A percentile compares a stretch with the other conserved stretches of the same genome.
phyloP scores from a whole-genome alignment of 2,329 filamentous ascomycete species.

The Colletotrichum sp. region DNA sequence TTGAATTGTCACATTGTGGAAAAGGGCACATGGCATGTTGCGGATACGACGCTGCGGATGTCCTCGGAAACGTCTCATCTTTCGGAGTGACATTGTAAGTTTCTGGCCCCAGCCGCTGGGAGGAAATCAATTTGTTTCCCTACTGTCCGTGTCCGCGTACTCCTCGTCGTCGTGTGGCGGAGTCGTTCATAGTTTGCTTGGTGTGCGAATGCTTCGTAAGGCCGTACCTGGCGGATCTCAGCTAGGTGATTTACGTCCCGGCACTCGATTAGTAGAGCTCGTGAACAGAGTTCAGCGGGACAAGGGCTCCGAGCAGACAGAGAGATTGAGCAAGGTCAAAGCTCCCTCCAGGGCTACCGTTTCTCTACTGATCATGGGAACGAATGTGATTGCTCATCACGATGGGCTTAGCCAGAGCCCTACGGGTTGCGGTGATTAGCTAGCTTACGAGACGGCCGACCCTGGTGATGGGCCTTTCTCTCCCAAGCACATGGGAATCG shows the following conservation, averaged over 20 bases:
- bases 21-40: background rate
- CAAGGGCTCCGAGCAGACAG: background rate
- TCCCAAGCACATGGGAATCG: background rate
- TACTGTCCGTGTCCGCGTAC: background rate
- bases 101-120: background rate
- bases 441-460: background rate
- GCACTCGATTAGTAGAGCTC: background rate
- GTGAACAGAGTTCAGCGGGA: background rate
- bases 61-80: background rate
- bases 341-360: background rate
- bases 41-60: slow-evolving; percentile 4
- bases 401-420: background rate
- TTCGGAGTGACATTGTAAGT: background rate
- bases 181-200: background rate
- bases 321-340: background rate
- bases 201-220: background rate
- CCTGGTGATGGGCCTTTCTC: background rate
- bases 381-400: background rate
- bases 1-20: background rate
- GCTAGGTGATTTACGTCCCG: background rate
- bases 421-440: background rate
- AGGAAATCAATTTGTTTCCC: background rate
- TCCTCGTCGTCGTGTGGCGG: background rate
- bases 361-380: background rate
- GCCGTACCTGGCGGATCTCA: background rate